phyloP scores from a whole-genome alignment of 495 filamentous ascomycete species.

The Hypoxylon lienhwacheense region DNA sequence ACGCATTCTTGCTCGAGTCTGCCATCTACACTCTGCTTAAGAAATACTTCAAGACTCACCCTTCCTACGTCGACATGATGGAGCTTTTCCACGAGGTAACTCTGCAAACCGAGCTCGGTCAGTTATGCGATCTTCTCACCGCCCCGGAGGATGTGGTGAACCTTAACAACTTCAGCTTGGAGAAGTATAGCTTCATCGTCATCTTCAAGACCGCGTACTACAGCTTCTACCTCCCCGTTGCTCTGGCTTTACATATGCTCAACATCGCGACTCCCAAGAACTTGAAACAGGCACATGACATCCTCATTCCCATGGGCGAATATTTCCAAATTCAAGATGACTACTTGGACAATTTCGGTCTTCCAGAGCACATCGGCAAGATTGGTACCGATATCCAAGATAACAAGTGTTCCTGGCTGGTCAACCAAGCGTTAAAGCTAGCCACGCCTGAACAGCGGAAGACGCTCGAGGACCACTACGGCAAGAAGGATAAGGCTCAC shows the following conservation, averaged over 20 bases:
- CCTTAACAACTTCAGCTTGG: constrained; percentile 87
- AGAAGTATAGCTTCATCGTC: constrained; percentile 98
- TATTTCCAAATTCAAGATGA: constrained; percentile 99
- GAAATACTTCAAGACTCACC: constrained; percentile 85
- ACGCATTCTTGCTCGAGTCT: constrained; percentile 93
- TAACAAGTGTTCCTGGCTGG: constrained; percentile 98
- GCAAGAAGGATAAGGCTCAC: constrained; percentile 76
- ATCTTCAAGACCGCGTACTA: constrained; percentile 99
- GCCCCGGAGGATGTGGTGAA: constrained; percentile 91
- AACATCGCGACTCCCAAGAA: constrained; percentile 80
- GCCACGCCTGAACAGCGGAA: constrained; percentile 79
- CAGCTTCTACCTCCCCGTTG: constrained; percentile 98
- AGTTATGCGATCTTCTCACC: constrained; percentile 91
- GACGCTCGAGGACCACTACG: constrained; percentile 82
- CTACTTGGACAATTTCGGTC: constrained; percentile 96
- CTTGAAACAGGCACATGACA: constrained; percentile 81
- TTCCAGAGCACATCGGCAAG: constrained; percentile 90
- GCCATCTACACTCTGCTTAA: constrained; percentile 88
- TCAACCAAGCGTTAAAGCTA: constrained; percentile 86
- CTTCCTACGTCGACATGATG: constrained; percentile 82
- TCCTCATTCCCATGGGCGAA: constrained; percentile 96
- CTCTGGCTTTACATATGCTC: constrained; percentile 79
- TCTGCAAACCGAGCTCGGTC: constrained; percentile 91
- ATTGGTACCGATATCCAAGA: constrained; percentile 98
- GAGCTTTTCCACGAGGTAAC: constrained; percentile 95